Percentiles rank a stretch among this genome's conserved stretches.
These are phyloP conservation scores for Brettanomyces custersianus DNA, from an alignment of 805 yeast genomes.

Conservation along the genomic window DNA sequence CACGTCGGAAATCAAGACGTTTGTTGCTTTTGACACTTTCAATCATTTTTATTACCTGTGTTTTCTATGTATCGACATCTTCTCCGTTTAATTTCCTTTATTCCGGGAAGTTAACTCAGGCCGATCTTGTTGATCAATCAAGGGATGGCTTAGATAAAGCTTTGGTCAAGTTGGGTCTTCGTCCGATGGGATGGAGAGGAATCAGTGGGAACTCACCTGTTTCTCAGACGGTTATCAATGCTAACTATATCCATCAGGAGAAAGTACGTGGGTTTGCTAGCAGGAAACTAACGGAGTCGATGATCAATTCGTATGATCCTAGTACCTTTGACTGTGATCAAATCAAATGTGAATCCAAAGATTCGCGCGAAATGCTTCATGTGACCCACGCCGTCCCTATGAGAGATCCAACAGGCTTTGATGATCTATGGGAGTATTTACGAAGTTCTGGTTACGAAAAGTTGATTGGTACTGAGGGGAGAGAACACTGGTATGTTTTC, in stretches of 20 bases:
- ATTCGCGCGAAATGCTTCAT: background rate
- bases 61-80: no score
- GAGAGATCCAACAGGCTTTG: background rate
- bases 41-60: no score
- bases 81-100: no score
- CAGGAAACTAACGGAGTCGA: background rate
- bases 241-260: background rate
- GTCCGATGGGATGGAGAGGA: constrained; percentile 1
- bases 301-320: no score
- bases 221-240: background rate
- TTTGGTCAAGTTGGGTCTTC: background rate
- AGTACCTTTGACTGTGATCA: background rate
- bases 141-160: background rate
- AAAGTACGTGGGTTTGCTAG: background rate
- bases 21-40: no score
- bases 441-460: background rate
- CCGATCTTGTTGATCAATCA: background rate
- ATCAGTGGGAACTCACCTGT: background rate
- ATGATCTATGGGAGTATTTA: constrained; percentile 1
- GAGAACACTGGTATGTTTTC: constrained; percentile 32
- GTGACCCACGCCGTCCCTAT: background rate
- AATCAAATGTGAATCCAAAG: background rate
- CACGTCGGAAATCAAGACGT: no score
- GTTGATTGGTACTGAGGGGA: background rate
- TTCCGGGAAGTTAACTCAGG: no score